Base-by-base conservation (phyloP, 1,284 basidiomycete genomes). In the Pyrrhoderma noxium region DNA sequence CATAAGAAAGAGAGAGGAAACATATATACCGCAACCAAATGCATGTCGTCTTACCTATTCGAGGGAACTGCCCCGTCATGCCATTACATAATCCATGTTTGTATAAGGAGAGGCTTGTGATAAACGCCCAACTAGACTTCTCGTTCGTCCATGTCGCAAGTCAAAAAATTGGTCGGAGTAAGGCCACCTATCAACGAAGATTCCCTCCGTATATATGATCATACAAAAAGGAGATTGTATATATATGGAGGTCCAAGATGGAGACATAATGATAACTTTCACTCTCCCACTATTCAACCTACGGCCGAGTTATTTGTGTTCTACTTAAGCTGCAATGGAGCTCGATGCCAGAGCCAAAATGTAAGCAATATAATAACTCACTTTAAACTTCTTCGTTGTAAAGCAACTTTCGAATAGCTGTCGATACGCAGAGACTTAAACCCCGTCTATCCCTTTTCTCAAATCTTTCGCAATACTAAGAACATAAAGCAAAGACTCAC, bases 231-330 rank as follows among this genome's bases (percentile, higher is more conserved):
- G 23, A 37, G 18, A 18, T n/a, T 53, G 5, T 53, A 53, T 25
- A 37, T 53, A n/a, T 53, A 53, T 23, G 52, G 52, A 8, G 52
- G 52, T 0, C 23, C 22, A 8, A 40, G 40, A 35, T 53, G 52
- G 52, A 18, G 16, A 14, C 8, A 7, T n/a, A 49, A 53, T 31
- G 35, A 37, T 8, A 45, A 53, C 23, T 27, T 7, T n/a, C 8
- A 41, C 3, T 53, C 52, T 19, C 45, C 52, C 9, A 53, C 52
- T 13, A 3, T 13, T 22, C 27, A 27, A 38, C 49, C 49, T 3
- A 51, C 42, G 9, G 37, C 49, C 21, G 49, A 51, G 8, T 45
- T 51, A 22, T 45, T 45, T 39, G n/a, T 34, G 8, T 44, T 51
- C 2, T 45, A 38, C n/a, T 19, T 37, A 18, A 19, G 22, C 16